These are phyloP conservation scores for Ogataea minuta DNA, from an alignment of 805 yeast genomes.

Conservation along the genomic window DNA sequence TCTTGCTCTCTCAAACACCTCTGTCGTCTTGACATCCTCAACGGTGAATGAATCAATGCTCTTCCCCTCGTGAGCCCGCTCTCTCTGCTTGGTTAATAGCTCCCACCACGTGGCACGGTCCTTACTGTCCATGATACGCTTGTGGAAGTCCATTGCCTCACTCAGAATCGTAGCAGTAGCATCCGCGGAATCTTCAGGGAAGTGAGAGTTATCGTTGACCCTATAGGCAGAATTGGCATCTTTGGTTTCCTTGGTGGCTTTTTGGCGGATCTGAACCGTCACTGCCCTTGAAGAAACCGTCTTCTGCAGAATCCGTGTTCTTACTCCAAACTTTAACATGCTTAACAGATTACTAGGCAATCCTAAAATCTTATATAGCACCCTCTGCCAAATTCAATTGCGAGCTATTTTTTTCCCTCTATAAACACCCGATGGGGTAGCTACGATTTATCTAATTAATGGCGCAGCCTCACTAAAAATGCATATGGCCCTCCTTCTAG, in stretches of 20 bases:
- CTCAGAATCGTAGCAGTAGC: constrained; percentile 70
- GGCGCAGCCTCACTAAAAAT: too few relatives aligned
- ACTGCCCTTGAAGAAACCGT: not conserved
- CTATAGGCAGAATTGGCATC: constrained; percentile 19
- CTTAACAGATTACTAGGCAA: not conserved
- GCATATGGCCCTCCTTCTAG: too few relatives aligned
- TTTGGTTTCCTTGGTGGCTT: constrained; percentile 2
- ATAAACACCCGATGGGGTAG: constrained; percentile 8
- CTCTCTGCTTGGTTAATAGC: constrained; percentile 71
- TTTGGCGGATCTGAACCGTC: not conserved
- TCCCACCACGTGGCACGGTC: constrained; percentile 79
- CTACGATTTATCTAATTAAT: too few relatives aligned
- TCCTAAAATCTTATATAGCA: not conserved
- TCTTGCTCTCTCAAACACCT: constrained; percentile 69
- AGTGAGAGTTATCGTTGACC: constrained; percentile 29
- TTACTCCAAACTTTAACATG: not conserved
- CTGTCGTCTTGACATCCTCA: constrained; percentile 68
- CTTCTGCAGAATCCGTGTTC: not conserved
- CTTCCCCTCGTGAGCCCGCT: constrained; percentile 71
- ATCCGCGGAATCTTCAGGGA: constrained; percentile 66
- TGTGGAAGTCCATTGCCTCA: constrained; percentile 53
- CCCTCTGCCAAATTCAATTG: constrained; percentile 1
- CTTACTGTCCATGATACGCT: constrained; percentile 32
- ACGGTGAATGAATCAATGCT: constrained; percentile 68
- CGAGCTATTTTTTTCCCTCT: not conserved